Conservation (phyloP, 345 rosid species). For the Pugionium dolabratum region DNA sequence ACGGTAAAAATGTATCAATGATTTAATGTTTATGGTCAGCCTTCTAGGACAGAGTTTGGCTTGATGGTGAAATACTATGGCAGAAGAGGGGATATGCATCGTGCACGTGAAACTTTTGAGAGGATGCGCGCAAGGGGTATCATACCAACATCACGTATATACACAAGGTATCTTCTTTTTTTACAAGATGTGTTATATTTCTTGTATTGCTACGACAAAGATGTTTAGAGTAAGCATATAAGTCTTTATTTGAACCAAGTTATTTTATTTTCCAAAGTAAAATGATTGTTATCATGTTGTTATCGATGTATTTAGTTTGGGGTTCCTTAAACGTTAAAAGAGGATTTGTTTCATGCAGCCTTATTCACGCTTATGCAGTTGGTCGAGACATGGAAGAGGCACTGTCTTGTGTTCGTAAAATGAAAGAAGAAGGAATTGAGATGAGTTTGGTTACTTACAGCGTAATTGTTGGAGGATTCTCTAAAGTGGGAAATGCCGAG, state of each 20-base stretch:
- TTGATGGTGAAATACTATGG: conserved; percentile 95
- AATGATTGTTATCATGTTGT: neutral
- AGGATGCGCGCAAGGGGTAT: conserved; percentile 91
- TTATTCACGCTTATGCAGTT: conserved; percentile 96
- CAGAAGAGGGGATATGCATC: conserved; percentile 92
- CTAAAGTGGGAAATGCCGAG: conserved; percentile 78
- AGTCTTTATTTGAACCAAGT: conserved; percentile 3
- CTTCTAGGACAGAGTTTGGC: conserved; percentile 94
- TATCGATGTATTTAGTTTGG: conserved; percentile 24
- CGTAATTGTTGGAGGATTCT: conserved; percentile 82
- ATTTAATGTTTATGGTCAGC: conserved; percentile 49
- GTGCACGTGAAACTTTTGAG: conserved; percentile 92
- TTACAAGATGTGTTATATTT: conserved; percentile 4
- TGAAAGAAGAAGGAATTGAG: conserved; percentile 86
- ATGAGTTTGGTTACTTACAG: conserved; percentile 91
- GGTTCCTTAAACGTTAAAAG: conserved; percentile 39
- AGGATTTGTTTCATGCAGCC: conserved; percentile 79
- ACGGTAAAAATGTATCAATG: neutral
- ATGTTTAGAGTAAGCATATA: neutral
- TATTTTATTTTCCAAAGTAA: neutral
- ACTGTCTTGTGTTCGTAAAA: conserved; percentile 83
- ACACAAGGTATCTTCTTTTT: conserved; percentile 63
- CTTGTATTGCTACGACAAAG: conserved; percentile 18
- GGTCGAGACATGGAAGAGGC: conserved; percentile 99
- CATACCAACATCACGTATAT: conserved; percentile 84